Evolutionary conservation across 140 eudicot genomes (phyloP).

Genomic region (Flaveria floridana): DNA sequence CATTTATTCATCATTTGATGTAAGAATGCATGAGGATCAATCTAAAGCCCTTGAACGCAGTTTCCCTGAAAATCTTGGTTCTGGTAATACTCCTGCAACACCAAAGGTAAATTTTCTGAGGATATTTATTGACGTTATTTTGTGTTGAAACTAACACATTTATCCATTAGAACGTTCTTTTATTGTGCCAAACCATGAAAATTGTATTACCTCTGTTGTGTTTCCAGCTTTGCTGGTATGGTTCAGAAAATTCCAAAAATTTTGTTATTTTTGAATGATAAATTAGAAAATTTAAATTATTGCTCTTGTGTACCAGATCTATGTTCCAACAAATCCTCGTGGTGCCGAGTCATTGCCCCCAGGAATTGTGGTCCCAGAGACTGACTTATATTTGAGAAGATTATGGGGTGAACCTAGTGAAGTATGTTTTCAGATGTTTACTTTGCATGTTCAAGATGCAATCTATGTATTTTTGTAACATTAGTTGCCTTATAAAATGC

Average conservation of each 20-base stretch:
- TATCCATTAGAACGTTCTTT: background rate
- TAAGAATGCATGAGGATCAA: conserved; percentile 44
- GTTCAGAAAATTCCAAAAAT: background rate
- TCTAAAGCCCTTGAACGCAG: conserved; percentile 50
- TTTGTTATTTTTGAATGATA: background rate
- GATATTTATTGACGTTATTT: conserved; percentile 14
- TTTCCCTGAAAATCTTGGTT: conserved; percentile 87
- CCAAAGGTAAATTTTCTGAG: conserved; percentile 64
- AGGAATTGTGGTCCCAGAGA: conserved; percentile 75
- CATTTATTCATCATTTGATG: conserved; percentile 60
- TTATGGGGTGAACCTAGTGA: conserved; percentile 92
- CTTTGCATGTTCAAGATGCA: conserved; percentile 19
- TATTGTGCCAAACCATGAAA: background rate
- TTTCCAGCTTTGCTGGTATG: background rate
- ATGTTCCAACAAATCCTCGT: conserved; percentile 83
- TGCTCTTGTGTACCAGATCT: conserved; percentile 50
- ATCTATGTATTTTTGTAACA: background rate
- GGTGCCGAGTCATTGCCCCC: conserved; percentile 93
- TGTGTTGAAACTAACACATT: conserved; percentile 14
- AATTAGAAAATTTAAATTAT: background rate
- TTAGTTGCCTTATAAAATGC: conserved; percentile 17
- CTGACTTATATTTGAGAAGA: conserved; percentile 77
- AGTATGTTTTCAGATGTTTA: conserved; percentile 40
- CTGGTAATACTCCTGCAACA: conserved; percentile 67
- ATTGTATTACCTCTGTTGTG: background rate